These are phyloP conservation scores for Thecaphora thlaspeos DNA, from an alignment of 1,284 basidiomycete genomes.

Conservation along the genomic window DNA sequence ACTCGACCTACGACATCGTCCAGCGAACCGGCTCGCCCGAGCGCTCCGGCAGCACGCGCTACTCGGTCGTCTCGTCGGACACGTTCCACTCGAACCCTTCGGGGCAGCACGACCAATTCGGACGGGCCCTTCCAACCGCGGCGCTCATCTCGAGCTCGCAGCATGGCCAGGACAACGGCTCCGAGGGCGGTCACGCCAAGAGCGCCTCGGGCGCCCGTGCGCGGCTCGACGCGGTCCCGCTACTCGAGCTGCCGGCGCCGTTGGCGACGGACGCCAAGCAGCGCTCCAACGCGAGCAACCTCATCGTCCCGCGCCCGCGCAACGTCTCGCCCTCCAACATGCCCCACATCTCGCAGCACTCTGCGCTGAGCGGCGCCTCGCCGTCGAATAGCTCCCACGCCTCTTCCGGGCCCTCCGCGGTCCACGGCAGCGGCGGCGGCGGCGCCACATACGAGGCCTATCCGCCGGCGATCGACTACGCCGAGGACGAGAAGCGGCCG, in stretches of 20 bases:
- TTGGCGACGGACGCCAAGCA: conserved; percentile 49
- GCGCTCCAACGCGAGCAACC: conserved; percentile 26
- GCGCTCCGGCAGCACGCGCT: conserved; percentile 44
- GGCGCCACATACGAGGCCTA: conserved; percentile 45
- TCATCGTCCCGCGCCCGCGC: conserved; percentile 36
- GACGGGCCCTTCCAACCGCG: conserved; percentile 23
- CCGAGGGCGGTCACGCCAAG: conserved; percentile 41
- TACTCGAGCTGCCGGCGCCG: conserved; percentile 55
- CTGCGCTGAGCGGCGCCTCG: conserved; percentile 13
- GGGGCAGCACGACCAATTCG: conserved; percentile 31
- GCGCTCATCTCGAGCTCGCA: conserved; percentile 17
- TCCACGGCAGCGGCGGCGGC: background rate
- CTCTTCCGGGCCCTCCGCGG: background rate
- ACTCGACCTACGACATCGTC: conserved; percentile 68
- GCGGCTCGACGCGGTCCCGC: conserved; percentile 50
- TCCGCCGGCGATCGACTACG: conserved; percentile 15
- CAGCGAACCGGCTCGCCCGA: conserved; percentile 45
- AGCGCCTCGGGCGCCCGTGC: conserved; percentile 39
- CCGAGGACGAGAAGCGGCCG: conserved; percentile 45
- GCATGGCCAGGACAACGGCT: conserved; percentile 16
- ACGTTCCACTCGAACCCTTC: conserved; percentile 46
- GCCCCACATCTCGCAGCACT: conserved; percentile 26
- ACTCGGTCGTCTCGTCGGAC: conserved; percentile 45
- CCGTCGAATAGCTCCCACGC: background rate
- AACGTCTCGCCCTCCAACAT: conserved; percentile 28